These are phyloP conservation scores for Coleophoma eucalyptorum DNA, from an alignment of 2,329 filamentous ascomycete species.

Conservation along the genomic window DNA sequence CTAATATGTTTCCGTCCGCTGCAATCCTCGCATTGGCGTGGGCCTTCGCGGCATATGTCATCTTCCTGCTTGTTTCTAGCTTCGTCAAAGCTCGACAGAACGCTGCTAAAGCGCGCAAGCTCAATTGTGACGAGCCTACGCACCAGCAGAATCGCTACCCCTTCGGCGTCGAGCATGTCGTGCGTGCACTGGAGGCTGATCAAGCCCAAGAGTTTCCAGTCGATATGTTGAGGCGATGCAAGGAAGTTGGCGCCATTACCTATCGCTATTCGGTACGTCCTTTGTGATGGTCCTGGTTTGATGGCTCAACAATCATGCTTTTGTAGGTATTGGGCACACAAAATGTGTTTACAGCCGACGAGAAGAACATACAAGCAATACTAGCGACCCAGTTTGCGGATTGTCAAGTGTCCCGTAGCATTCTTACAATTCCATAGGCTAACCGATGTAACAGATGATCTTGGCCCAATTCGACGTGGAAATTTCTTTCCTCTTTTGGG, in stretches of 20 bases:
- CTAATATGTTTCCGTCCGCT: not conserved
- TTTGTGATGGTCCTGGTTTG: no score
- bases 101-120: slow-evolving; percentile 15
- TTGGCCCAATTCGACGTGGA: slow-evolving; percentile 50
- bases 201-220: slow-evolving; percentile 17
- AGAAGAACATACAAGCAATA: slow-evolving; percentile 50
- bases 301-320: no score
- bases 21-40: slow-evolving; percentile 1
- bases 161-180: slow-evolving; percentile 21
- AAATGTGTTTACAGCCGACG: slow-evolving; percentile 19
- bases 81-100: slow-evolving; percentile 13
- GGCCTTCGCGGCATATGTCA: slow-evolving; percentile 10
- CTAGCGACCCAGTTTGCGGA: slow-evolving; percentile 49
- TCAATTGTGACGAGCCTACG: slow-evolving; percentile 20
- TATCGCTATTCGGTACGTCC: slow-evolving; percentile 11
- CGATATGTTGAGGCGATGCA: slow-evolving; percentile 25
- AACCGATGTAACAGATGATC: slow-evolving; percentile 50
- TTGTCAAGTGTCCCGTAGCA: slow-evolving; percentile 26
- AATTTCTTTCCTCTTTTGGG: slow-evolving; percentile 37
- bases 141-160: slow-evolving; percentile 15
- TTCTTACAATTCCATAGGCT: slow-evolving; percentile 48
- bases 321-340: slow-evolving; percentile 11
- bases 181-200: slow-evolving; percentile 17
- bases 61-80: slow-evolving; percentile 9
- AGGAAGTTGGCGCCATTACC: slow-evolving; percentile 27